Conservation (phyloP, 495 filamentous ascomycete genomes). For the Parathielavia hyrcaniae region DNA sequence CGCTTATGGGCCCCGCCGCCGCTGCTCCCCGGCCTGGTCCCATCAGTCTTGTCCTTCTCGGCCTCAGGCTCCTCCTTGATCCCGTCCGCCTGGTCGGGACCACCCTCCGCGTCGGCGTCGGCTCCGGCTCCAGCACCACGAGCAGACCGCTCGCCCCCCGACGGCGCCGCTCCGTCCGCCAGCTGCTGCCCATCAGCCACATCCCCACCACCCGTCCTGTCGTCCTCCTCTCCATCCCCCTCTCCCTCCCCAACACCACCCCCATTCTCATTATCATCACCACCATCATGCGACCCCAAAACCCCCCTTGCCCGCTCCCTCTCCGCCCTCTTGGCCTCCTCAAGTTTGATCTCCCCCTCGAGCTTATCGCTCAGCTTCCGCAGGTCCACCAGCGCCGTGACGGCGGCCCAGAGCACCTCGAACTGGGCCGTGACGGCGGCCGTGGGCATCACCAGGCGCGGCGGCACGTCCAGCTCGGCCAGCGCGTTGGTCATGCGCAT, state of each 20-base stretch:
- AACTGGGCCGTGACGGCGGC: conserved; percentile 70
- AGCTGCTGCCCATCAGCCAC: neutral
- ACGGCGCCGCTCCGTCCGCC: too few relatives aligned
- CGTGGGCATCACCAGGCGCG: conserved; percentile 79
- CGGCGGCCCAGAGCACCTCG: conserved; percentile 68
- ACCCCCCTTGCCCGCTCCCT: conserved; percentile 42
- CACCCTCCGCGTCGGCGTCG: neutral
- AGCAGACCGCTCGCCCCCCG: conserved; percentile 7
- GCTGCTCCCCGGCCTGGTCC: conserved; percentile 27
- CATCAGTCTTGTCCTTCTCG: conserved; percentile 21
- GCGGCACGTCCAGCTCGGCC: conserved; percentile 70
- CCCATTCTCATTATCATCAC: conserved; percentile 3
- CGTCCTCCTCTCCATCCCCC: conserved; percentile 6
- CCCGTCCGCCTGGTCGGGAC: neutral
- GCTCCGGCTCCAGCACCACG: neutral
- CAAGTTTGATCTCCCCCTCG: conserved; percentile 70
- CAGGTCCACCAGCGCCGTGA: conserved; percentile 70
- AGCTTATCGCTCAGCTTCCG: conserved; percentile 81
- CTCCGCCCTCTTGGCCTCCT: conserved; percentile 59
- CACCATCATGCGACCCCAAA: conserved; percentile 20
- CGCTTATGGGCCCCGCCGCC: conserved; percentile 52
- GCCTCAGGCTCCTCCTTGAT: conserved; percentile 15
- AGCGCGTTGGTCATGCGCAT: conserved; percentile 72
- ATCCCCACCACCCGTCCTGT: conserved; percentile 9
- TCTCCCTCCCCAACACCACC: conserved; percentile 14